Conservation (phyloP, 1,284 basidiomycete species). For the Pseudozyma thailandica region DNA sequence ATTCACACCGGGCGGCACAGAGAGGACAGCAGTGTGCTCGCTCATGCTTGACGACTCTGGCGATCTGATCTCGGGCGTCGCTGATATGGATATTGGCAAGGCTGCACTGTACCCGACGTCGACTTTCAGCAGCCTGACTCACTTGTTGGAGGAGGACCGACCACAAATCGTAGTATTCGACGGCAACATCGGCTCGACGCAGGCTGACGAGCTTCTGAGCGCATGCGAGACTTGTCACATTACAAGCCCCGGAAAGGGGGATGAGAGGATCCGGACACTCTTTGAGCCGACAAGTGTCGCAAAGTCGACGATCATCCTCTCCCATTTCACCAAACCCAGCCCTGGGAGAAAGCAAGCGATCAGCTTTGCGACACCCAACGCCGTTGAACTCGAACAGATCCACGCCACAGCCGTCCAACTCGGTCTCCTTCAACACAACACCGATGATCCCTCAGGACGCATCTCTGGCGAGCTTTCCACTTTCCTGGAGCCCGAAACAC, state of each 20-base stretch:
- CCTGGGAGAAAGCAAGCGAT: constrained; percentile 6
- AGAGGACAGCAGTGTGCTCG: constrained; percentile 81
- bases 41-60: constrained; percentile 81
- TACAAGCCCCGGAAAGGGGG: not conserved
- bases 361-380: constrained; percentile 47
- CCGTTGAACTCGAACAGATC: constrained; percentile 40
- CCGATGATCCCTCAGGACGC: not conserved
- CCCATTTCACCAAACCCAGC: constrained; percentile 17
- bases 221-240: constrained; percentile 67
- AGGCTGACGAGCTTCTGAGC: constrained; percentile 46
- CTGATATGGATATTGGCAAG: constrained; percentile 78
- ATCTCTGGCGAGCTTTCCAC: not conserved
- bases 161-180: constrained; percentile 36
- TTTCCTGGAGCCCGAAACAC: not conserved
- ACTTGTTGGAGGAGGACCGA: constrained; percentile 1
- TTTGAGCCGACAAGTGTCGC: constrained; percentile 47
- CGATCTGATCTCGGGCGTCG: constrained; percentile 82
- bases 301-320: constrained; percentile 25
- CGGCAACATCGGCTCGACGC: constrained; percentile 43
- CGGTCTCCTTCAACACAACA: constrained; percentile 2
- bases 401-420: constrained; percentile 9
- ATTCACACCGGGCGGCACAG: constrained; percentile 63
- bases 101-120: constrained; percentile 10
- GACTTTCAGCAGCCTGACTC: not conserved
- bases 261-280: constrained; percentile 11